phyloP scores from a whole-genome alignment of 1,284 basidiomycete species.

The Tylopilus orsonianus region DNA sequence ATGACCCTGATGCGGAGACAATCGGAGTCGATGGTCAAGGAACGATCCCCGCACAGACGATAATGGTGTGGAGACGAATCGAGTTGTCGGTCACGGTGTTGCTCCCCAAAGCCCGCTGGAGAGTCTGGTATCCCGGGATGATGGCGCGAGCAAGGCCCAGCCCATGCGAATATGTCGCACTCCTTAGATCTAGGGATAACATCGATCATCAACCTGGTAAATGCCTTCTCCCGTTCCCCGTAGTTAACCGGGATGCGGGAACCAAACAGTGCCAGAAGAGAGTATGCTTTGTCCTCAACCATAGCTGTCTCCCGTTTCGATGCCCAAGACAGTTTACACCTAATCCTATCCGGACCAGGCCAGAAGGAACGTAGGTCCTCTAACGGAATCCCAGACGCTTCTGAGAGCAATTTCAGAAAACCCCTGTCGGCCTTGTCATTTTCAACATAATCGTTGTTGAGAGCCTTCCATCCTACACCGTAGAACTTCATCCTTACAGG shows the following conservation, averaged over 20 bases:
- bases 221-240: slow-evolving; percentile 17
- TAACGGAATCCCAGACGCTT: slow-evolving; percentile 9
- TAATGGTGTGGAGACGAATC: slow-evolving; percentile 14
- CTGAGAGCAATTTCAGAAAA: slow-evolving; percentile 12
- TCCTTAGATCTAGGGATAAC: slow-evolving; percentile 13
- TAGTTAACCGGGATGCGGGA: slow-evolving; percentile 9
- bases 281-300: slow-evolving; percentile 18
- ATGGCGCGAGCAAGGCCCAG: slow-evolving; percentile 11
- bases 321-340: slow-evolving; percentile 17
- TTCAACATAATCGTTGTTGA: slow-evolving; percentile 14
- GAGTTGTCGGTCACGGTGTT: slow-evolving; percentile 3
- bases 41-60: slow-evolving; percentile 23
- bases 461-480: slow-evolving; percentile 12
- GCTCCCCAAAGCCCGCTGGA: slow-evolving; percentile 12
- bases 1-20: slow-evolving; percentile 16
- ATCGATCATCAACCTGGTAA: slow-evolving; percentile 15
- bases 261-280: slow-evolving; percentile 17
- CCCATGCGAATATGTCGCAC: slow-evolving; percentile 24
- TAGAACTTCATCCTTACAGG: slow-evolving; percentile 21
- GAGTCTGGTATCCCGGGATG: slow-evolving; percentile 19
- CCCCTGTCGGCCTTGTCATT: slow-evolving; percentile 18
- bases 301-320: slow-evolving; percentile 4
- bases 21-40: slow-evolving; percentile 5
- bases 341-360: slow-evolving; percentile 18
- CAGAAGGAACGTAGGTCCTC: slow-evolving; percentile 15